Evolutionary conservation across 1,139 yeast species (phyloP).

Genomic region (Candida tetrigidarum): DNA sequence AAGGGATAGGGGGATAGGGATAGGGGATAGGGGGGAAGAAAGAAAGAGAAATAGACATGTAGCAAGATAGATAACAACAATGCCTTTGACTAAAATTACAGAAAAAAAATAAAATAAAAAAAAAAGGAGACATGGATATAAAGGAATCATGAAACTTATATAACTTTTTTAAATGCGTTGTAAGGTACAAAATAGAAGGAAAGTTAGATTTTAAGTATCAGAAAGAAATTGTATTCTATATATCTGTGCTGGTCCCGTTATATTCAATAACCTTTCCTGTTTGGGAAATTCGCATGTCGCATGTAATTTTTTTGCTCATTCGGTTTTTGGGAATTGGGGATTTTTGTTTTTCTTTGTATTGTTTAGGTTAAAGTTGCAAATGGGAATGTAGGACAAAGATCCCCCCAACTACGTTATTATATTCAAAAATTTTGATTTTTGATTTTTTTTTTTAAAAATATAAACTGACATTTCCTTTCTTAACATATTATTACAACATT

Average conservation of each 20-base stretch:
- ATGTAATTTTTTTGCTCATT: neutral
- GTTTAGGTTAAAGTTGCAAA: constrained; percentile 1
- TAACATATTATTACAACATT: neutral
- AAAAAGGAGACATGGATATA: neutral
- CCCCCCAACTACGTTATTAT: neutral
- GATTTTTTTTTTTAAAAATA: neutral
- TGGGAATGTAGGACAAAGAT: constrained; percentile 2
- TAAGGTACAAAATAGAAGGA: no score
- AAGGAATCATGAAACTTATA: neutral
- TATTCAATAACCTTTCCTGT: constrained; percentile 1
- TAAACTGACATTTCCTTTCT: neutral
- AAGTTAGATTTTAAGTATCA: neutral
- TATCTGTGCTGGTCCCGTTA: neutral
- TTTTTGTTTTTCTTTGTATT: neutral
- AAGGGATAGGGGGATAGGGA: neutral
- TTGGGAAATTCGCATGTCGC: neutral
- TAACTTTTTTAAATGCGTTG: neutral
- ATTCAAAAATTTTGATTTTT: no score
- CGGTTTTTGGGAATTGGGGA: neutral
- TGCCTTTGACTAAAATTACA: neutral
- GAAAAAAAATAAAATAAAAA: no score
- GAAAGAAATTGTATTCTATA: neutral
- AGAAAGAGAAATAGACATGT: neutral
- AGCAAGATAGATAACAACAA: neutral
- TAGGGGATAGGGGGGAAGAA: neutral